Evolutionary conservation across 1,284 basidiomycete genomes (phyloP).

Genomic region (Pseudozyma hubeiensis): DNA sequence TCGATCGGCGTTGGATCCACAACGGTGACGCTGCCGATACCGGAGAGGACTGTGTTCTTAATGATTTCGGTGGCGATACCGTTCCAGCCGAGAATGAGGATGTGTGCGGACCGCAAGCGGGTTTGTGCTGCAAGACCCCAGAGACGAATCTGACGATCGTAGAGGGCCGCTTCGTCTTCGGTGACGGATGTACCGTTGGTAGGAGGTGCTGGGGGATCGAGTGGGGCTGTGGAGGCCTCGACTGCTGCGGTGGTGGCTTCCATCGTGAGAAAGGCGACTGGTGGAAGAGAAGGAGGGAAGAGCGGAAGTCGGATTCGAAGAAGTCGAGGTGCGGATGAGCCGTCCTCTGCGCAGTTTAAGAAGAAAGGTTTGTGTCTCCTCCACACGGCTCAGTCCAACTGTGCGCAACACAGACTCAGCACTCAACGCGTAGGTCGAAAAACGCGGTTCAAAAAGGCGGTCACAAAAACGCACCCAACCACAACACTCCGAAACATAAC

Average conservation of each 20-base stretch:
- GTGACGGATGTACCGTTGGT: constrained; percentile 25
- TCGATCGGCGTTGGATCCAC: constrained; percentile 70
- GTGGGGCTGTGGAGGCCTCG: constrained; percentile 2
- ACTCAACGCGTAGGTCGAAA: too few relatives aligned
- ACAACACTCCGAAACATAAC: neutral
- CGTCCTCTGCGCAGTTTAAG: neutral
- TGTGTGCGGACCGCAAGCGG: constrained; percentile 91
- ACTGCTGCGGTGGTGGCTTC: neutral
- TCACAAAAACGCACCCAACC: too few relatives aligned
- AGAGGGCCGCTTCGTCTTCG: constrained; percentile 83
- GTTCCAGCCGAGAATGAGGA: constrained; percentile 83
- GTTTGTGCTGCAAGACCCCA: constrained; percentile 99
- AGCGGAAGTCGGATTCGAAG: neutral
- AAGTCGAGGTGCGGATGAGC: constrained; percentile 6
- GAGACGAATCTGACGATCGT: constrained; percentile 95
- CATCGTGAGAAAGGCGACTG: constrained; percentile 1
- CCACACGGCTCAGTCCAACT: too few relatives aligned
- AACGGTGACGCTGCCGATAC: constrained; percentile 74
- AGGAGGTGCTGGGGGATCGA: neutral
- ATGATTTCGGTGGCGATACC: constrained; percentile 94
- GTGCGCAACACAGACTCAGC: too few relatives aligned
- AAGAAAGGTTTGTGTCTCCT: neutral
- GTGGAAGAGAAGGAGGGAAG: neutral
- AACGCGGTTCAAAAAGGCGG: neutral
- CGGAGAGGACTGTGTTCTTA: constrained; percentile 82